These are phyloP conservation scores for Lyophyllum decastes DNA, from an alignment of 768 basidiomycete species.

Conservation along the genomic window DNA sequence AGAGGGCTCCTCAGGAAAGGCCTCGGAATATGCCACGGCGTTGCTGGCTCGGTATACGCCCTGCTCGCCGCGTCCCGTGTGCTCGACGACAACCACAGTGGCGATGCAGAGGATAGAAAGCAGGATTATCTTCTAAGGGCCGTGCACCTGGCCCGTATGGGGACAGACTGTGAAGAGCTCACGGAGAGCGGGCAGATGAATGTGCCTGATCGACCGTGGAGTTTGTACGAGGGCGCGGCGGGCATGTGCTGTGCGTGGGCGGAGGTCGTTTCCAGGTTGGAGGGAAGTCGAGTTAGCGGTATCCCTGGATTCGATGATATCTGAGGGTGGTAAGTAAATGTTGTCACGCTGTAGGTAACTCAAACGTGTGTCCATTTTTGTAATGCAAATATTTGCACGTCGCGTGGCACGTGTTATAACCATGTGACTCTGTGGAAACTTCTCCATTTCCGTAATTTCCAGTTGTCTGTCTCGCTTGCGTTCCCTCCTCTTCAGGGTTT, in stretches of 20 bases:
- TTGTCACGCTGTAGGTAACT: too few relatives aligned
- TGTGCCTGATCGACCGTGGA: constrained; percentile 53
- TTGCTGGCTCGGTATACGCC: constrained; percentile 54
- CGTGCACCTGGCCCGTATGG: constrained; percentile 49
- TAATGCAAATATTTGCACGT: not conserved
- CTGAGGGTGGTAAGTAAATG: not conserved
- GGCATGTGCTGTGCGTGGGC: constrained; percentile 63
- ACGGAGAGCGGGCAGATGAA: constrained; percentile 41
- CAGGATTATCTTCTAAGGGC: constrained; percentile 29
- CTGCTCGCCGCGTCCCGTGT: constrained; percentile 49
- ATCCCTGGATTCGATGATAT: constrained; percentile 46
- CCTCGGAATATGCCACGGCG: constrained; percentile 61
- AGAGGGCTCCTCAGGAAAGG: constrained; percentile 56
- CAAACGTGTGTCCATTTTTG: not conserved
- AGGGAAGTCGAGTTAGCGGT: constrained; percentile 24
- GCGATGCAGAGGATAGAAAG: not conserved
- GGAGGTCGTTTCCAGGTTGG: constrained; percentile 38
- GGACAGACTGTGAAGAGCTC: constrained; percentile 32
- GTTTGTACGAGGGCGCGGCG: constrained; percentile 58
- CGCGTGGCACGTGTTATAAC: not conserved
- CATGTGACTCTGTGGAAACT: not conserved
- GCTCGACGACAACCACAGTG: constrained; percentile 30
- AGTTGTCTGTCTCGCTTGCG: not conserved
- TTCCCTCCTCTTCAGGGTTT: not conserved
- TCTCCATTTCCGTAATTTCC: not conserved